Evolutionary conservation across 2,329 filamentous ascomycete species (phyloP).

Genomic region (Talaromyces sp.): DNA sequence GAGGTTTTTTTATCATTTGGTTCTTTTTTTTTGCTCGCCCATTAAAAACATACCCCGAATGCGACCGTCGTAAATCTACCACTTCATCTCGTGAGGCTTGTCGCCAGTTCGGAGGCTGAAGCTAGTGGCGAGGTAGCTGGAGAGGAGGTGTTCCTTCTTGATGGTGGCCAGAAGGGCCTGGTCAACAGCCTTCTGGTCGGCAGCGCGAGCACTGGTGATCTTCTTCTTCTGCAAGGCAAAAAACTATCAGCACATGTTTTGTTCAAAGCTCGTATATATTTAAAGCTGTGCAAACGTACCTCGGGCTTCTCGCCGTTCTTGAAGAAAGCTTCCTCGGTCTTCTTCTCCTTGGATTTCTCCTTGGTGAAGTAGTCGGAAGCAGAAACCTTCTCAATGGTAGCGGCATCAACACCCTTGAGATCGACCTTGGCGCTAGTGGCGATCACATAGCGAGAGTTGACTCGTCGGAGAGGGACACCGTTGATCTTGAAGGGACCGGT

Average conservation of each 20-base stretch:
- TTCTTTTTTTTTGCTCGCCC: conserved; percentile 26
- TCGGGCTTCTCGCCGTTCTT: conserved; percentile 97
- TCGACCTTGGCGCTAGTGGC: conserved; percentile 48
- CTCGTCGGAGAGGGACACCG: conserved; percentile 90
- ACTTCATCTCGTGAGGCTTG: conserved; percentile 99
- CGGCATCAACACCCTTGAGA: conserved; percentile 72
- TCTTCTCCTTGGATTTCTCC: conserved; percentile 86
- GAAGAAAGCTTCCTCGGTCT: conserved; percentile 99
- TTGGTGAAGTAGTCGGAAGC: conserved; percentile 92
- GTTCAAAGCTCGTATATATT: background rate
- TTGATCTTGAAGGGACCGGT: conserved; percentile 99
- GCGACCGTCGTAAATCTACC: conserved; percentile 60
- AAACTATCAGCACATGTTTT: conserved; percentile 4
- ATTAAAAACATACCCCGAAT: conserved; percentile 34
- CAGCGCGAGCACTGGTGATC: conserved; percentile 82
- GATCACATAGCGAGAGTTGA: conserved; percentile 49
- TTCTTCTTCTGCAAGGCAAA: conserved; percentile 77
- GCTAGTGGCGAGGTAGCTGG: conserved; percentile 87
- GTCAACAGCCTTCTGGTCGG: conserved; percentile 98
- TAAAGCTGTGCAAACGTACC: conserved; percentile 55
- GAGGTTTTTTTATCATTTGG: conserved; percentile 12
- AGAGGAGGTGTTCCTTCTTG: conserved; percentile 96
- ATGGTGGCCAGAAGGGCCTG: conserved; percentile 91
- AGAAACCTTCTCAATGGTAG: conserved; percentile 74
- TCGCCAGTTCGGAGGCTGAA: conserved; percentile 99